Base-by-base conservation (phyloP, 495 filamentous ascomycete species). In the Penicillium egyptiacum region DNA sequence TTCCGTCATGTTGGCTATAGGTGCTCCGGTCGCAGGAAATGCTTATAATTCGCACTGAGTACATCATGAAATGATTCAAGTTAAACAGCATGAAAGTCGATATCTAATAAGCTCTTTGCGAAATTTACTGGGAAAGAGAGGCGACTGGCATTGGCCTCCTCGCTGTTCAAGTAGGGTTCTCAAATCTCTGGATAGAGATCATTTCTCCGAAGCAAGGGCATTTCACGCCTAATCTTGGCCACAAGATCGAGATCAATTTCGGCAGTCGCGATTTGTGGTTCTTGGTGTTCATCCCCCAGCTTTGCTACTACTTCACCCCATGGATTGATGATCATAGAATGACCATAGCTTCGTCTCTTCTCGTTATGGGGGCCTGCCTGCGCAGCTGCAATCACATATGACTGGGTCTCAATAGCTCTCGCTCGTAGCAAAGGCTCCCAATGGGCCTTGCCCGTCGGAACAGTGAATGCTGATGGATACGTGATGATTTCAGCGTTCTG, bases 391-490 rank as follows among this genome's bases (percentile, higher is more conserved):
- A 98, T 71, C 11, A 97, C 87, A 75, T 88, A 98, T 3, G 81
- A 79, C 67, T 97, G 92, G 0, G 87, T 92, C 72, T 98, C 94
- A 51, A 98, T 91, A 9, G 93, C 94, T 50, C 93, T 79, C 2
- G 92, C 86, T 35, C 88, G 77, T 8, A 98, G 73, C 1, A 98
- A 72, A 0, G 80, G 70, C 59, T 88, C 83, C 93, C 93, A 98
- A 69, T 98, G 94, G 8, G 88, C 91, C 45, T 75, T 75, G 0
- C 94, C 93, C 0, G 94, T 97, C 2, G 87, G 87, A 2, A 96
- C 79, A 10, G 92, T 96, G 67, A 97, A 98, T 16, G 94, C 93
- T 1, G 87, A 91, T 3, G 93, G 94, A 70, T 89, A 97, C 0
- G 91, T 87, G 49, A 98, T 79, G 50, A 96, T 76, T 45, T 96